Percentiles rank a stretch among this genome's conserved stretches.
Evolutionary conservation across 352 stramenopile genomes (phyloP).

Genomic region (Globisporangium irregulare): DNA sequence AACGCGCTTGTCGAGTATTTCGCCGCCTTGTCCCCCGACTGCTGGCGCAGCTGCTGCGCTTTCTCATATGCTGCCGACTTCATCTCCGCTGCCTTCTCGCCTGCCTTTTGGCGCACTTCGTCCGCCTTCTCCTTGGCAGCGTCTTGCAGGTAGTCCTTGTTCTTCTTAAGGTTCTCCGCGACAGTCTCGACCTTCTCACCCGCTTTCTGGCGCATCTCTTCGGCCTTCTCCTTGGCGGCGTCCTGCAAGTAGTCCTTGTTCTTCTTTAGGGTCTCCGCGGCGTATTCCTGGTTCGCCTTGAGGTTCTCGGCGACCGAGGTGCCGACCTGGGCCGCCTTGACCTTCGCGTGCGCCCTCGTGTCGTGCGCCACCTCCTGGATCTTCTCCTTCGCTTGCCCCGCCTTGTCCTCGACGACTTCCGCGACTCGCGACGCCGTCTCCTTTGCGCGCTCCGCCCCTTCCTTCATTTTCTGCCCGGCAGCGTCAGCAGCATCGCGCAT

Average conservation of each 20-base stretch:
- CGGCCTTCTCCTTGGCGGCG: slow-evolving; percentile 21
- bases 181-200: slow-evolving; percentile 27
- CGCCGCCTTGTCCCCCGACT: slow-evolving; percentile 14
- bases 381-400: slow-evolving; percentile 24
- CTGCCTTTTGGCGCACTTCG: slow-evolving; percentile 14
- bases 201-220: slow-evolving; percentile 17
- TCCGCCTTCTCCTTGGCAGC: slow-evolving; percentile 36
- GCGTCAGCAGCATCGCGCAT: slow-evolving; percentile 9
- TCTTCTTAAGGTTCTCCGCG: slow-evolving; percentile 45
- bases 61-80: slow-evolving; percentile 9
- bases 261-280: background rate
- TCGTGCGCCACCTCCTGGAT: slow-evolving; percentile 24
- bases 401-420: slow-evolving; percentile 15
- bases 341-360: slow-evolving; percentile 27
- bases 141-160: slow-evolving; percentile 42
- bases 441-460: slow-evolving; percentile 20
- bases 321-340: background rate
- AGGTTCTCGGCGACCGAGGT: background rate
- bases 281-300: slow-evolving; percentile 1
- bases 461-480: slow-evolving; percentile 16
- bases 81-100: slow-evolving; percentile 12
- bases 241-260: background rate
- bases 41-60: slow-evolving; percentile 17
- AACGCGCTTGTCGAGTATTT: slow-evolving; percentile 11
- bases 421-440: slow-evolving; percentile 3